Base-by-base conservation (phyloP, 2,329 filamentous ascomycete species). In the Triangularia setosa region DNA sequence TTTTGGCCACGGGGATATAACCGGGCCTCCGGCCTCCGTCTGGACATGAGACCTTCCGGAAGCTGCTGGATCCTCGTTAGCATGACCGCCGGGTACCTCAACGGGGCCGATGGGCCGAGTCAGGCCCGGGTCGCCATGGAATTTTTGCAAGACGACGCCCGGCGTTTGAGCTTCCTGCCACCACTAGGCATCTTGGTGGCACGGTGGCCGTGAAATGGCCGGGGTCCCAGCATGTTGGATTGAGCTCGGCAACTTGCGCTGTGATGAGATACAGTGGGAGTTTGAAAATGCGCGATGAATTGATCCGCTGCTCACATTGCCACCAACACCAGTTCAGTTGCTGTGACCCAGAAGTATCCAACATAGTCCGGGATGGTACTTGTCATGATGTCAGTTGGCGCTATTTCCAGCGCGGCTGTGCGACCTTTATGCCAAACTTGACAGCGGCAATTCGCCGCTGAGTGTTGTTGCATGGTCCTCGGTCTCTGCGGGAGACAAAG, bases 351-450 rank as follows among this genome's bases (percentile, higher is more conserved):
- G 3, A 5, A 33, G n/a, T 23, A 7, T 21, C 40, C 6, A 21
- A 23, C 40, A 48, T 9, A 8, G 21, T 48, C n/a, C 11, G 40
- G 6, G 40, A n/a, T 40, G 33, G 33, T 33, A 12, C 6, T 48
- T 14, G 40, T 9, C n/a, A 21, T 21, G n/a, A 21, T 21, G 6
- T 48, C 6, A 18, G n/a, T 55, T 55, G 52, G 52, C 63, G 57
- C 67, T 72, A 72, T 72, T 72, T 67, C 67, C 28, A 66, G 64
- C 18, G 69, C 60, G 70, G 70, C 70, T 71, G 67, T 71, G 69
- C 66, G 14, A 53, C 33, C 23, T 33, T 21, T 16, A 48, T 35
- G 25, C 18, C 60, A 63, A 30, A 62, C 28, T 25, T 30, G 54
- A 25, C 18, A 33, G 52, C 24, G 48, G 53, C 44, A 33, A 30